Evolutionary conservation across 2,329 filamentous ascomycete genomes (phyloP).

Genomic region (Cladosporium sphaerospermum): DNA sequence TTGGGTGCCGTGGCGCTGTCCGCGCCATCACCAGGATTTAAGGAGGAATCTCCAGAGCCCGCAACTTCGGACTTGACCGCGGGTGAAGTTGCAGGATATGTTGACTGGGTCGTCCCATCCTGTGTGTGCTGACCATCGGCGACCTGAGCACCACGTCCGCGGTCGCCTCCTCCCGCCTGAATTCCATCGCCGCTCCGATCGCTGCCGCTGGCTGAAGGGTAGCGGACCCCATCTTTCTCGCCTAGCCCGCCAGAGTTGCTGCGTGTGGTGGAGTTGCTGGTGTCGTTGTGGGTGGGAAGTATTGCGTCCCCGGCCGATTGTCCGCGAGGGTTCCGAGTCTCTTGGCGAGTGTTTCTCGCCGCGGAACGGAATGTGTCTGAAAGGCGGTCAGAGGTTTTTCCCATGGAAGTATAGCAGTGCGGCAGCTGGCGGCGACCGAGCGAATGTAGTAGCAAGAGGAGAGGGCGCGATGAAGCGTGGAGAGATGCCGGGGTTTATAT

Average conservation of each 20-base stretch:
- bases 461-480: not conserved
- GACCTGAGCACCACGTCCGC: slow-evolving; percentile 20
- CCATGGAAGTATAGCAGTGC: slow-evolving; percentile 39
- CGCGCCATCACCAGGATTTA: slow-evolving; percentile 34
- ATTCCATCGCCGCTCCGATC: slow-evolving; percentile 23
- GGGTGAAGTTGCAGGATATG: slow-evolving; percentile 30
- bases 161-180: slow-evolving; percentile 15
- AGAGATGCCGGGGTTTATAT: not conserved
- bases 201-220: slow-evolving; percentile 15
- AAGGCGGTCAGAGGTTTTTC: slow-evolving; percentile 48
- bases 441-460: not conserved
- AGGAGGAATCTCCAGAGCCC: slow-evolving; percentile 48
- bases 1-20: slow-evolving; percentile 23
- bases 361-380: slow-evolving; percentile 47
- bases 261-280: slow-evolving; percentile 17
- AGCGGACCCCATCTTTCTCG: slow-evolving; percentile 22
- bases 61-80: slow-evolving; percentile 43
- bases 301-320: slow-evolving; percentile 27
- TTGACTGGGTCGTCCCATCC: slow-evolving; percentile 17
- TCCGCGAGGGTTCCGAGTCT: slow-evolving; percentile 20
- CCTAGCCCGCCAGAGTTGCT: slow-evolving; percentile 30
- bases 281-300: slow-evolving; percentile 23
- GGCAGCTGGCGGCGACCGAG: slow-evolving; percentile 8
- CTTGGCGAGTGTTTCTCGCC: slow-evolving; percentile 41
- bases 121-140: slow-evolving; percentile 19